Percentiles rank a stretch among this genome's conserved stretches.
Conservation (phyloP, 257 asterid species). For the Catharanthus roseus region DNA sequence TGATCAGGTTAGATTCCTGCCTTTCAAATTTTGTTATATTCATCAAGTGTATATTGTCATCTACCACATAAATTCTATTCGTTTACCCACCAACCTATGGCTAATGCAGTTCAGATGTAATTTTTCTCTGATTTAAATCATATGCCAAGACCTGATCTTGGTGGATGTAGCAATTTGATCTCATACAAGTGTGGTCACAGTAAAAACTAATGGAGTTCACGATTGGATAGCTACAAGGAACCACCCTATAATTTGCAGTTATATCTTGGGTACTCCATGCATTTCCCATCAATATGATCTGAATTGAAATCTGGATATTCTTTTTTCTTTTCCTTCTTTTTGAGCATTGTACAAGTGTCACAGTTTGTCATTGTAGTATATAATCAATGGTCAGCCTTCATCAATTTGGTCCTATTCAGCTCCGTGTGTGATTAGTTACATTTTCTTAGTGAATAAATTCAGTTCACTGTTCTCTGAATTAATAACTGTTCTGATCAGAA, state of each 20-base stretch:
- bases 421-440: background rate
- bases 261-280: background rate
- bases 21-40: background rate
- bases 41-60: background rate
- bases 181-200: background rate
- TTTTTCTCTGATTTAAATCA: background rate
- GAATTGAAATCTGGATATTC: background rate
- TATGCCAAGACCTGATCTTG: background rate
- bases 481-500: background rate
- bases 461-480: background rate
- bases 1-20: constrained; percentile 59
- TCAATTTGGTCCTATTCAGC: background rate
- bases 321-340: too few species aligned
- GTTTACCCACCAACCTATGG: background rate
- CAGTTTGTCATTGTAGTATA: background rate
- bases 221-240: background rate
- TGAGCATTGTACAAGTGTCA: too few species aligned
- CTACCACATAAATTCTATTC: background rate
- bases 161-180: background rate
- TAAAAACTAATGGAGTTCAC: background rate
- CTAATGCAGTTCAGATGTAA: background rate
- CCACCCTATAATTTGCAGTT: background rate
- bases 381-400: background rate
- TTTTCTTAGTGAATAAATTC: too few species aligned
- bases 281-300: background rate